A percentile compares a stretch with the other conserved stretches of the same genome.
phyloP scores from a whole-genome alignment of 2,329 filamentous ascomycete species.

The Ophiocordyceps camponoti-floridani region DNA sequence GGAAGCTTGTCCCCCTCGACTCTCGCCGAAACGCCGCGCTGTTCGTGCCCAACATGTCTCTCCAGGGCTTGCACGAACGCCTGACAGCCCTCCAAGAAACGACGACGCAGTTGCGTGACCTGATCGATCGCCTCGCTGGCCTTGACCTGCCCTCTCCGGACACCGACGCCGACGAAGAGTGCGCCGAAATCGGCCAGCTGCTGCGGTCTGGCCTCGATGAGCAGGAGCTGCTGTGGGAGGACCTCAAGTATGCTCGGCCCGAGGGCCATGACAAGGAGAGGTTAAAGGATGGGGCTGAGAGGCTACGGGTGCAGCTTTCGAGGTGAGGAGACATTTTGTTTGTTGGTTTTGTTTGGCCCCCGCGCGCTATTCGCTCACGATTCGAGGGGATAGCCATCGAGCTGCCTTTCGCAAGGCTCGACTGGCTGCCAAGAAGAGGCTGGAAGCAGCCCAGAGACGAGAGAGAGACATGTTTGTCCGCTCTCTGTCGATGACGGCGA shows the following conservation, averaged over 20 bases:
- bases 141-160: conserved; percentile 41
- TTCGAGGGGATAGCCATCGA: conserved; percentile 24
- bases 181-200: conserved; percentile 60
- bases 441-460: conserved; percentile 53
- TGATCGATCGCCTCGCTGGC: conserved; percentile 40
- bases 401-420: conserved; percentile 67
- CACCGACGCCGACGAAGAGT: conserved; percentile 29
- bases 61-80: conserved; percentile 44
- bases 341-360: too few relatives aligned
- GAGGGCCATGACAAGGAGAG: conserved; percentile 42
- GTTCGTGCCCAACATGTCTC: conserved; percentile 22
- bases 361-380: not conserved
- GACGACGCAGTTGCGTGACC: conserved; percentile 35
- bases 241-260: conserved; percentile 49
- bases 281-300: conserved; percentile 46
- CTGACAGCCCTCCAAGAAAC: conserved; percentile 42
- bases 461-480: conserved; percentile 63
- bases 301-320: conserved; percentile 53
- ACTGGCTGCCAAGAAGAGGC: conserved; percentile 56
- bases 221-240: conserved; percentile 61
- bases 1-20: not conserved
- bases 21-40: not conserved
- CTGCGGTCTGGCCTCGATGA: conserved; percentile 70
- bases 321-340: conserved; percentile 27
- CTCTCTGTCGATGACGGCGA: conserved; percentile 29